Percentiles rank a stretch among this genome's conserved stretches.
phyloP scores from a whole-genome alignment of 805 yeast species.

The Candida fluviatilis region DNA sequence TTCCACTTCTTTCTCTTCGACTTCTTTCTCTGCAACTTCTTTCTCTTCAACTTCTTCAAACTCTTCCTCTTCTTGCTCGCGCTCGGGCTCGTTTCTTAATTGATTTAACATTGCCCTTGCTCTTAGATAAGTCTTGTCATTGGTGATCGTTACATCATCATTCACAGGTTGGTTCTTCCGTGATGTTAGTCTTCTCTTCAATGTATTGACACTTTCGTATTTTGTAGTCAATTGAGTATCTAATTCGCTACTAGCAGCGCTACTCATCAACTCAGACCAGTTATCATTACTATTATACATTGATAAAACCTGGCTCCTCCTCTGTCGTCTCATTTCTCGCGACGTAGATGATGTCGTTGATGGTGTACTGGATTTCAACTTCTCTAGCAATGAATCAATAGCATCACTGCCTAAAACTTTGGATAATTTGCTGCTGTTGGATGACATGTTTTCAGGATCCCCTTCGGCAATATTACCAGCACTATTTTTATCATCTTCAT shows the following conservation, averaged over 20 bases:
- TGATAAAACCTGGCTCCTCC: conserved; percentile 31
- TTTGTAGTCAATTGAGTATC: conserved; percentile 10
- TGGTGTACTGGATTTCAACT: conserved; percentile 27
- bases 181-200: conserved; percentile 35
- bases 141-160: conserved; percentile 7
- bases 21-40: background rate
- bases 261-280: background rate
- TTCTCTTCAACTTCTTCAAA: background rate
- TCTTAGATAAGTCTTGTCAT: conserved; percentile 30
- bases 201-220: conserved; percentile 36
- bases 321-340: conserved; percentile 15
- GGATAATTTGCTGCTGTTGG: background rate
- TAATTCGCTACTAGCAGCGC: background rate
- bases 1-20: no score
- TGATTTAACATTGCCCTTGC: conserved; percentile 39
- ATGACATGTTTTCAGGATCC: conserved; percentile 7
- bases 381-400: conserved; percentile 29
- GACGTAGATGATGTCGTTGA: conserved; percentile 11
- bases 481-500: conserved; percentile 11
- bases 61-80: background rate
- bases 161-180: conserved; percentile 18
- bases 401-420: conserved; percentile 17
- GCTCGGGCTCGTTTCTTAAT: conserved; percentile 18
- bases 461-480: conserved; percentile 10
- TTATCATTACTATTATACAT: conserved; percentile 29